These are phyloP conservation scores for Tephrocybe sp. DNA, from an alignment of 768 basidiomycete species.

Conservation along the genomic window DNA sequence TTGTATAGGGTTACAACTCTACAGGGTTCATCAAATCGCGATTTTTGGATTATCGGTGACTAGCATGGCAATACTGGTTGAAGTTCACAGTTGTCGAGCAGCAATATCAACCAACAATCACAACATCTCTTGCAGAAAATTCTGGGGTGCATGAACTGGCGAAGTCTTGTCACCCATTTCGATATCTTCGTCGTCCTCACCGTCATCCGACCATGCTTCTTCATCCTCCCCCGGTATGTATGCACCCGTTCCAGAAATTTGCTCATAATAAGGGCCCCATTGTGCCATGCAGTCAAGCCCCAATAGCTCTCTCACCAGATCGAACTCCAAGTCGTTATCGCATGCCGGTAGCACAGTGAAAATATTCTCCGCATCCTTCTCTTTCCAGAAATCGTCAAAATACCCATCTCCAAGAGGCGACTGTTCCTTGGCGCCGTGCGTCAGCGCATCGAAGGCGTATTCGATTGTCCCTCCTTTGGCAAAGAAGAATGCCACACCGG, in stretches of 20 bases:
- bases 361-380: constrained; percentile 18
- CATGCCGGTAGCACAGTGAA: constrained; percentile 14
- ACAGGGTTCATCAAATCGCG: too few relatives aligned
- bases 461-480: constrained; percentile 25
- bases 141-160: too few relatives aligned
- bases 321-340: constrained; percentile 30
- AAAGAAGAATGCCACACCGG: constrained; percentile 16
- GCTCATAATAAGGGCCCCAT: constrained; percentile 16
- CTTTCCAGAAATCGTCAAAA: constrained; percentile 20
- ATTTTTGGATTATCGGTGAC: too few relatives aligned
- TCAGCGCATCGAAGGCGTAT: constrained; percentile 29
- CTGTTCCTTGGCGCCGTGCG: constrained; percentile 23
- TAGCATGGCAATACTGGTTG: too few relatives aligned
- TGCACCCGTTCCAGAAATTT: neutral
- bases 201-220: neutral
- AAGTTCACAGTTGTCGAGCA: too few relatives aligned
- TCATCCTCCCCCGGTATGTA: neutral
- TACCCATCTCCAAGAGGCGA: constrained; percentile 24
- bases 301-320: constrained; percentile 24
- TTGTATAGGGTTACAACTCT: too few relatives aligned
- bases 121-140: too few relatives aligned
- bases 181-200: neutral
- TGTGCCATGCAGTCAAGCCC: constrained; percentile 21
- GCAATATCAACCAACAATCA: too few relatives aligned
- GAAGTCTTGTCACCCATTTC: too few relatives aligned